phyloP scores from a whole-genome alignment of 2,329 filamentous ascomycete species.

The Fonsecaea monophora region DNA sequence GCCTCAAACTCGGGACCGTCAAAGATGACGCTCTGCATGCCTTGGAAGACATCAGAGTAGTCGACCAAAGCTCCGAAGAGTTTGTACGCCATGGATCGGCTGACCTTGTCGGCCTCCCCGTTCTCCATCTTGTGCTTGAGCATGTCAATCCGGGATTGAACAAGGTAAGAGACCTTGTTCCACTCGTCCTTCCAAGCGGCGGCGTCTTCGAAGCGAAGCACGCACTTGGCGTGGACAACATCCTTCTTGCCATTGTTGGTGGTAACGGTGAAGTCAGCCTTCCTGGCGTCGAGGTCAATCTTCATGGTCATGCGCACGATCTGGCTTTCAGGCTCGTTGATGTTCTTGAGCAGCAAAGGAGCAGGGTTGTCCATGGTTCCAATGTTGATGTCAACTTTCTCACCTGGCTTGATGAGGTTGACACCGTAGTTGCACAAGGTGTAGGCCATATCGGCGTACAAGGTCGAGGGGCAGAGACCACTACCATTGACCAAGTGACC shows the following conservation, averaged over 20 bases:
- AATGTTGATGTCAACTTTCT: conserved; percentile 41
- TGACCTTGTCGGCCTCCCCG: conserved; percentile 43
- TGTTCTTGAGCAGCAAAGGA: conserved; percentile 41
- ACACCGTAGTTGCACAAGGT: conserved; percentile 67
- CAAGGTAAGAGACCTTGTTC: conserved; percentile 42
- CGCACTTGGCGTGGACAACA: conserved; percentile 43
- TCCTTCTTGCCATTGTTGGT: conserved; percentile 40
- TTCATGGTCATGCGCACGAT: conserved; percentile 37
- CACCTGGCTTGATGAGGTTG: conserved; percentile 37
- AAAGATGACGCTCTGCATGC: conserved; percentile 49
- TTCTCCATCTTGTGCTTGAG: conserved; percentile 43
- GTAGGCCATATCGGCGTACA: conserved; percentile 70
- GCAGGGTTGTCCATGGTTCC: conserved; percentile 41
- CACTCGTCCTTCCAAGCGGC: conserved; percentile 43
- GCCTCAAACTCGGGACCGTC: conserved; percentile 48
- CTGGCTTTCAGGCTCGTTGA: conserved; percentile 39
- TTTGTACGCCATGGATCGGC: conserved; percentile 47
- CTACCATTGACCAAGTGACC: conserved; percentile 73
- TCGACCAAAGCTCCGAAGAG: conserved; percentile 47
- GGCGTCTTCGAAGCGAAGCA: conserved; percentile 42
- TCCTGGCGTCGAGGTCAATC: conserved; percentile 39
- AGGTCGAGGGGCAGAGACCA: conserved; percentile 67
- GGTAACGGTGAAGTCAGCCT: conserved; percentile 40
- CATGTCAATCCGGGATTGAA: conserved; percentile 45
- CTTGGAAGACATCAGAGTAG: conserved; percentile 45